Conservation (phyloP, 2,329 filamentous ascomycete genomes). For the Neofusicoccum sp. region DNA sequence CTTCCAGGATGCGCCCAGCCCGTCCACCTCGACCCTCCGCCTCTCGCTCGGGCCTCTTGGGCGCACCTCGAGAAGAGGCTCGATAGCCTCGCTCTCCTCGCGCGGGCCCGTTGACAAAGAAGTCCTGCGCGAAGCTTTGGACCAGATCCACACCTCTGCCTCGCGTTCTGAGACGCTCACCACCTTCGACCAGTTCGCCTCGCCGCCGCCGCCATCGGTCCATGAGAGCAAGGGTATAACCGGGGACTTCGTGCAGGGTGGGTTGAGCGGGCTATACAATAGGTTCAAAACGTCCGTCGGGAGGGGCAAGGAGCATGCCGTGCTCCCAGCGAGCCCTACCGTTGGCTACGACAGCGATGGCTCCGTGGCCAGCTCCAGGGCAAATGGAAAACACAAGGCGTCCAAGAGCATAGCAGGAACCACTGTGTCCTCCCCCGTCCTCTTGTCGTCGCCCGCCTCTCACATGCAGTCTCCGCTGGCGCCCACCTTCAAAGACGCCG, state of each 20-base stretch:
- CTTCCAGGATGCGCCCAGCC: slow-evolving; percentile 27
- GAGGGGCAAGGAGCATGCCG: slow-evolving; percentile 57
- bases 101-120: slow-evolving; percentile 25
- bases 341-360: slow-evolving; percentile 31
- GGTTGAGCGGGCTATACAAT: slow-evolving; percentile 84
- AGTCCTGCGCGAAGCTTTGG: slow-evolving; percentile 48
- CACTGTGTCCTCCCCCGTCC: slow-evolving; percentile 35
- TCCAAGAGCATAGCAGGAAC: slow-evolving; percentile 32
- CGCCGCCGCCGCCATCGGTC: slow-evolving; percentile 60
- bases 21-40: slow-evolving; percentile 21
- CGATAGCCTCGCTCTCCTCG: slow-evolving; percentile 39
- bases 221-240: slow-evolving; percentile 68
- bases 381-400: slow-evolving; percentile 19
- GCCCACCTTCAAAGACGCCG: slow-evolving; percentile 34
- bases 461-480: slow-evolving; percentile 39
- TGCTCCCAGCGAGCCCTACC: slow-evolving; percentile 34
- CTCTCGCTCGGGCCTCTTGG: slow-evolving; percentile 28
- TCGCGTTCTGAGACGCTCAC: slow-evolving; percentile 81
- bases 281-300: slow-evolving; percentile 81
- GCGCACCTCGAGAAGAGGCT: slow-evolving; percentile 35
- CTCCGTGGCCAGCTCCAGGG: slow-evolving; percentile 26
- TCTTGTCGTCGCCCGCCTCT: slow-evolving; percentile 36
- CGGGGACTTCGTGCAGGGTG: slow-evolving; percentile 76
- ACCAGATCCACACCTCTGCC: slow-evolving; percentile 86
- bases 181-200: slow-evolving; percentile 89